Evolutionary conservation across 352 stramenopile species (phyloP).

Genomic region (Globisporangium cystogenes): DNA sequence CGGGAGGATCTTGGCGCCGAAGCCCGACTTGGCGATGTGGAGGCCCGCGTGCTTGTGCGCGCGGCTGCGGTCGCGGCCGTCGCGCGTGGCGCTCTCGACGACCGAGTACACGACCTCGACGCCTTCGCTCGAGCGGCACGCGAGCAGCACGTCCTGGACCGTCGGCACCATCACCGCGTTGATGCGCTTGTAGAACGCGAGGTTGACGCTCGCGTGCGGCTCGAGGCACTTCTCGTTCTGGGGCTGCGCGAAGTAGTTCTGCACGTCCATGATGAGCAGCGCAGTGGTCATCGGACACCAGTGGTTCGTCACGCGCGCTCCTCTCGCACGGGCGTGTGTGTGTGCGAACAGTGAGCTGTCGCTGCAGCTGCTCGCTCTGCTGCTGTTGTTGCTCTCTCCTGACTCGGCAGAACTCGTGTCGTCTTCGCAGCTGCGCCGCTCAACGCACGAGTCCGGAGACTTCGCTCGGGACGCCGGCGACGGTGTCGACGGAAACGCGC

Average conservation of each 20-base stretch:
- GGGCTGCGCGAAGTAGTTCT: conserved; percentile 58
- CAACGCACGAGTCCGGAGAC: no score
- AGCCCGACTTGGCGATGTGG: conserved; percentile 58
- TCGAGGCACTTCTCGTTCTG: conserved; percentile 20
- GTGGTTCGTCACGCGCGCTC: conserved; percentile 22
- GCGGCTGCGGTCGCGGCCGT: conserved; percentile 77
- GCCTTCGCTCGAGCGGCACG: conserved; percentile 37
- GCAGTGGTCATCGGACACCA: conserved; percentile 65
- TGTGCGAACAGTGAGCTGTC: neutral
- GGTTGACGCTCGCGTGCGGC: conserved; percentile 9
- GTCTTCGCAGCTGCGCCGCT: conserved; percentile 1
- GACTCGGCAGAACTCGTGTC: conserved; percentile 6
- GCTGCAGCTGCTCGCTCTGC: conserved; percentile 1
- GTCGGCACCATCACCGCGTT: conserved; percentile 45
- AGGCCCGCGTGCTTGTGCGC: conserved; percentile 88
- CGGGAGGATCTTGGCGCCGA: conserved; percentile 63
- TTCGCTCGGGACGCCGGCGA: conserved; percentile 6
- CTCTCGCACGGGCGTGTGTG: conserved; percentile 11
- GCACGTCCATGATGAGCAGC: conserved; percentile 57
- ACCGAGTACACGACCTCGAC: conserved; percentile 88
- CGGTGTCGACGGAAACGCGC: neutral
- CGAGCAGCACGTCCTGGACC: conserved; percentile 54
- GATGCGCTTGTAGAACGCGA: conserved; percentile 43
- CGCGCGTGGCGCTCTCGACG: conserved; percentile 81
- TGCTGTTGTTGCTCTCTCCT: neutral